Evolutionary conservation across 495 filamentous ascomycete species (phyloP).

Genomic region (Aspergillus leporis): DNA sequence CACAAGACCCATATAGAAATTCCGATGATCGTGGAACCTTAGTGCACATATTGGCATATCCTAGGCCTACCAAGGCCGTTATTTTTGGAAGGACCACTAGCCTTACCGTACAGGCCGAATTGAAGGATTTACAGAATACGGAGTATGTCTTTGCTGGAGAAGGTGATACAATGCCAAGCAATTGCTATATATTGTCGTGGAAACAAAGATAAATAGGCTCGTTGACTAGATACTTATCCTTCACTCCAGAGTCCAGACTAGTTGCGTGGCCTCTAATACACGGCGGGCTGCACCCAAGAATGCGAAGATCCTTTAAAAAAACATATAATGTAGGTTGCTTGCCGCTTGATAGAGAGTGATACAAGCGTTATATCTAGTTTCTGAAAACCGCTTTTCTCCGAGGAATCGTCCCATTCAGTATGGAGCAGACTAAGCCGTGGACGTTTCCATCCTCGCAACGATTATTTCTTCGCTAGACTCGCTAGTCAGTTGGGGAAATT

Average conservation of each 20-base stretch:
- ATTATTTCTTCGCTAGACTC: background rate
- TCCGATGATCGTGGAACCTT: too few species aligned
- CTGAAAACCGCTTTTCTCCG: conserved; percentile 1
- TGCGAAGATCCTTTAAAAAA: background rate
- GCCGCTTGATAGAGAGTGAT: background rate
- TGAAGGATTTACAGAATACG: background rate
- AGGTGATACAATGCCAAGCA: background rate
- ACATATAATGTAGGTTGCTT: background rate
- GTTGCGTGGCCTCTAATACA: background rate
- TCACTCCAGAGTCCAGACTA: background rate
- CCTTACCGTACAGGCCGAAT: background rate
- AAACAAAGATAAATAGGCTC: background rate
- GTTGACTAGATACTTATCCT: background rate
- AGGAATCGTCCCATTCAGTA: background rate
- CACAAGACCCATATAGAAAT: too few species aligned
- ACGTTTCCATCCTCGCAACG: background rate
- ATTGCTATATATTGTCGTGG: background rate
- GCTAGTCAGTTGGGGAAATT: background rate
- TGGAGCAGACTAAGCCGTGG: background rate
- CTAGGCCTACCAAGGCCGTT: too few species aligned
- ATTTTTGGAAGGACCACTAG: background rate
- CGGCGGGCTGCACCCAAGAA: background rate
- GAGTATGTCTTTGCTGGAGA: background rate
- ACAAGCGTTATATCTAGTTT: background rate
- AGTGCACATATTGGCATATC: too few species aligned